These are phyloP conservation scores for Tulasnella sp. DNA, from an alignment of 768 basidiomycete species.

Conservation along the genomic window DNA sequence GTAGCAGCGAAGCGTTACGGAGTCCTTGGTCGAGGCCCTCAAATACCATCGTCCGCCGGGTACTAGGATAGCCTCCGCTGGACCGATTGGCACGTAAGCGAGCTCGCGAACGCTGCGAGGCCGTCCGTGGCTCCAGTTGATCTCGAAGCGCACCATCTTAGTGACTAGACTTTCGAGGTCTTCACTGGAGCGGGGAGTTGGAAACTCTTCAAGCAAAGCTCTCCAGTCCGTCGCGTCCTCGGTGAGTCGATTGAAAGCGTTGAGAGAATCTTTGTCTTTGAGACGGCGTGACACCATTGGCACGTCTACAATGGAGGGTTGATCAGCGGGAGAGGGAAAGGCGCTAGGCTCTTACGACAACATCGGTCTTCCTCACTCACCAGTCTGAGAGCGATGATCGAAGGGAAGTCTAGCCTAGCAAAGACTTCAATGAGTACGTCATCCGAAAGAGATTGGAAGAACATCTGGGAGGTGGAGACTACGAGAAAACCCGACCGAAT, in stretches of 20 bases:
- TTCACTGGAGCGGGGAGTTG: neutral
- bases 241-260: neutral
- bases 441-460: neutral
- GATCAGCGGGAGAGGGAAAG: neutral
- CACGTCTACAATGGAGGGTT: neutral
- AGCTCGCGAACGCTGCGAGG: neutral
- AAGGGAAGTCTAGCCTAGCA: neutral
- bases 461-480: neutral
- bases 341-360: neutral
- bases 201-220: neutral
- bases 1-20: neutral
- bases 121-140: neutral
- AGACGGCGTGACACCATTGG: neutral
- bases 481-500: neutral
- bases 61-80: neutral
- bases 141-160: neutral
- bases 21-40: neutral
- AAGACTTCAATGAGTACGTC: neutral
- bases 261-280: neutral
- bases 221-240: neutral
- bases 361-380: neutral
- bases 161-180: neutral
- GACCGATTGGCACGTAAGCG: neutral
- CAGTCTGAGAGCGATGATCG: neutral
- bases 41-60: neutral